Conservation (phyloP, 2,329 filamentous ascomycete species). For the Verticillium longisporum region DNA sequence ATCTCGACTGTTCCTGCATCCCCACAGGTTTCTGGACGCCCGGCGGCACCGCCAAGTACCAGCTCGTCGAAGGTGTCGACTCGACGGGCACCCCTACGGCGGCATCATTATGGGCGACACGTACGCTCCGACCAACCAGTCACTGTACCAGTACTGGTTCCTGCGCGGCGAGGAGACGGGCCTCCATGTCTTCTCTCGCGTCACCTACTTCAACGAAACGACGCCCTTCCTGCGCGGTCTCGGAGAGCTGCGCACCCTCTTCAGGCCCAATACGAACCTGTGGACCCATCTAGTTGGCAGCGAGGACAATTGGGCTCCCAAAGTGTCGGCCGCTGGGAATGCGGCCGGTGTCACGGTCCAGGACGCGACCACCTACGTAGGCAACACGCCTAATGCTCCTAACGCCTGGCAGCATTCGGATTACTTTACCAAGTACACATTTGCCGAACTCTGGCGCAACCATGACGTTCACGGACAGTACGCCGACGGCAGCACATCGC, state of each 20-base stretch:
- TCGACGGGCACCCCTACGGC: conserved; percentile 44
- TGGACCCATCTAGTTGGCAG: conserved; percentile 59
- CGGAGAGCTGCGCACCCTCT: conserved; percentile 55
- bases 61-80: conserved; percentile 38
- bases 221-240: conserved; percentile 50
- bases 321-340: conserved; percentile 28
- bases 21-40: conserved; percentile 54
- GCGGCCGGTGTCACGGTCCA: conserved; percentile 44
- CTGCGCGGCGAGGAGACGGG: conserved; percentile 56
- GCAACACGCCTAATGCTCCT: conserved; percentile 43
- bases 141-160: conserved; percentile 60
- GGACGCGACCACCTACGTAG: conserved; percentile 57
- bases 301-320: conserved; percentile 44
- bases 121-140: conserved; percentile 49
- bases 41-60: conserved; percentile 38
- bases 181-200: conserved; percentile 53
- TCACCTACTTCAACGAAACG: conserved; percentile 51
- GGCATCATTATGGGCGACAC: conserved; percentile 54
- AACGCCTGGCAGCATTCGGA: conserved; percentile 50
- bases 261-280: conserved; percentile 50
- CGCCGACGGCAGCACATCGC: conserved; percentile 30
- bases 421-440: conserved; percentile 63
- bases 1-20: conserved; percentile 58
- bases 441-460: conserved; percentile 50
- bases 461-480: conserved; percentile 49